phyloP scores from a whole-genome alignment of 345 rosid species.

The Eucalyptus curtisii region DNA sequence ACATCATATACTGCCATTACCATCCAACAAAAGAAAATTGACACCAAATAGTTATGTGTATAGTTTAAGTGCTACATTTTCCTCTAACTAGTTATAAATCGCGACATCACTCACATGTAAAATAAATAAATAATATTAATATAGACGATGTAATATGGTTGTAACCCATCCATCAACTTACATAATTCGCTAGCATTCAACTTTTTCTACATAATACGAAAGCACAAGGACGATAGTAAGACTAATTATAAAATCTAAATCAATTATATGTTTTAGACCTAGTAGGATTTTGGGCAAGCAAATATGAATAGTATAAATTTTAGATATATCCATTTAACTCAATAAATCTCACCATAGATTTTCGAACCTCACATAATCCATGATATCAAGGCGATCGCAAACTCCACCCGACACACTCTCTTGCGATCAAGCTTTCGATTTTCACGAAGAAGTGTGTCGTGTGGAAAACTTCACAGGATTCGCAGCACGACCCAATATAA shows the following conservation, averaged over 20 bases:
- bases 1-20: no score
- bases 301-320: background rate
- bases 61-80: no score
- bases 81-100: no score
- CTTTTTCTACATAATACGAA: no score
- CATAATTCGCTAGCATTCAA: background rate
- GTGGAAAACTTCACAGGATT: background rate
- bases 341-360: background rate
- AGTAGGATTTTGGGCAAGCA: background rate
- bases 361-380: fast-evolving
- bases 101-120: no score
- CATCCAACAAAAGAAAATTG: no score
- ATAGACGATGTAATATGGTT: no score
- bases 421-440: fast-evolving
- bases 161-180: background rate
- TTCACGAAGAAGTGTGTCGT: background rate
- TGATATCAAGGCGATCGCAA: fast-evolving
- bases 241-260: background rate
- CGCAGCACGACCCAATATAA: no score
- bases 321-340: background rate
- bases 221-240: background rate
- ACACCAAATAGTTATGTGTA: no score
- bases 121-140: no score
- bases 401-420: fast-evolving
- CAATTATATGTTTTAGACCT: background rate